These are phyloP conservation scores for Phytophthora citricola DNA, from an alignment of 352 stramenopile genomes.

Conservation along the genomic window DNA sequence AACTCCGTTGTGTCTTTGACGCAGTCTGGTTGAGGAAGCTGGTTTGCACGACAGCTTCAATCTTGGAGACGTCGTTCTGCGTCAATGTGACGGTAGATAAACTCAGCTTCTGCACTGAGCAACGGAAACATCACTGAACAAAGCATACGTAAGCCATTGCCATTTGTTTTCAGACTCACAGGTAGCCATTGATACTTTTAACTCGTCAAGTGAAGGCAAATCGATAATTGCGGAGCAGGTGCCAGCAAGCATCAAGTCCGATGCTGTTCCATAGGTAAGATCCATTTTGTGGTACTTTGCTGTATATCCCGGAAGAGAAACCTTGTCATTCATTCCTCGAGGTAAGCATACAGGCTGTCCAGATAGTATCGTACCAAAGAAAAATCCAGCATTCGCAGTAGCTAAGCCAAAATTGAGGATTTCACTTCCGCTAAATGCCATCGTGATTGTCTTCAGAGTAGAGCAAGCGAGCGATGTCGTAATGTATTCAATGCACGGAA, in stretches of 20 bases:
- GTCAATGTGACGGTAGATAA: not conserved
- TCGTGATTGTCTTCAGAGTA: not conserved
- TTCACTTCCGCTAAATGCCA: not conserved
- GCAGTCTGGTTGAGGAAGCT: not conserved
- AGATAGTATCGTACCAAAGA: not conserved
- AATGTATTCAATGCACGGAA: not conserved
- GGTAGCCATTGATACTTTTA: not conserved
- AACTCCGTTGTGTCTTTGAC: not conserved
- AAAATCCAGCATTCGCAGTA: not conserved
- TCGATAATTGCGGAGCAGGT: not conserved
- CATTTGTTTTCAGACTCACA: not conserved
- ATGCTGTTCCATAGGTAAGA: not conserved
- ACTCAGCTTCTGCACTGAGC: not conserved
- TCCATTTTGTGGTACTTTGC: not conserved
- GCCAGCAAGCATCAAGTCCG: not conserved
- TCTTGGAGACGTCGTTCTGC: not conserved
- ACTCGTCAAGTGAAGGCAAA: not conserved
- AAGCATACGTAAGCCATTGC: not conserved
- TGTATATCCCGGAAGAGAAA: not conserved
- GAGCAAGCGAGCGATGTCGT: not conserved
- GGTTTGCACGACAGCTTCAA: not conserved
- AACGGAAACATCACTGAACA: not conserved
- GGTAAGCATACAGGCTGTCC: not conserved
- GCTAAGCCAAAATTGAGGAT: not conserved
- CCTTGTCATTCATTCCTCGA: not conserved